Conservation (phyloP, 106 monocot genomes). For the Ottelia alismoides region DNA sequence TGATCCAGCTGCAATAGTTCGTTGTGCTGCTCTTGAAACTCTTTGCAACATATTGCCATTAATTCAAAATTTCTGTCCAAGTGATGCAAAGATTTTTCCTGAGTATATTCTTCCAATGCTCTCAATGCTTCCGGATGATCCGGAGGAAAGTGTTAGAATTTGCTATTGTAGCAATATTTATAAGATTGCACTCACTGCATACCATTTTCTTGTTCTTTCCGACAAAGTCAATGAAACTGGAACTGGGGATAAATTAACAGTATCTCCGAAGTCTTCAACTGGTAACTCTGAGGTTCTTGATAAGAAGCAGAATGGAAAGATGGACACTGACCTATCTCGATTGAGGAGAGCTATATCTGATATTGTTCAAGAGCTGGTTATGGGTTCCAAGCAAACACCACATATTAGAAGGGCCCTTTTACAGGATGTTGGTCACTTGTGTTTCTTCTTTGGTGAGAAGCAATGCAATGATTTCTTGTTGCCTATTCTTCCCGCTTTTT, state of each 20-base stretch:
- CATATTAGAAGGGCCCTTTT: constrained; percentile 87
- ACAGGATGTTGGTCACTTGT: constrained; percentile 69
- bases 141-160: constrained; percentile 98
- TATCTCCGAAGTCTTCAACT: constrained; percentile 13
- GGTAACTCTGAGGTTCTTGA: constrained; percentile 13
- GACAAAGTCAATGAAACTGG: constrained; percentile 23
- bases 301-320: constrained; percentile 23
- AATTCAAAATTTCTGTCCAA: constrained; percentile 79
- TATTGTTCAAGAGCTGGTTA: constrained; percentile 92
- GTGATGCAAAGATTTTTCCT: constrained; percentile 95
- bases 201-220: constrained; percentile 51
- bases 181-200: constrained; percentile 89
- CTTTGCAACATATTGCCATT: constrained; percentile 71
- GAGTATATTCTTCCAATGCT: constrained; percentile 99
- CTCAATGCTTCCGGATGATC: constrained; percentile 93
- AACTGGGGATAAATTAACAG: constrained; percentile 19
- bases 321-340: constrained; percentile 30
- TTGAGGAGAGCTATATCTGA: constrained; percentile 80
- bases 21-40: constrained; percentile 92
- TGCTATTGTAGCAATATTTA: constrained; percentile 91
- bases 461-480: constrained; percentile 93
- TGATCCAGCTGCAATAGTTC: constrained; percentile 89
- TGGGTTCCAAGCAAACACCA: constrained; percentile 91
- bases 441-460: constrained; percentile 87
- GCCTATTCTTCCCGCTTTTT: constrained; percentile 91